phyloP scores from a whole-genome alignment of 176 grass and related monocot genomes.

The Urochloa ruziziensis region DNA sequence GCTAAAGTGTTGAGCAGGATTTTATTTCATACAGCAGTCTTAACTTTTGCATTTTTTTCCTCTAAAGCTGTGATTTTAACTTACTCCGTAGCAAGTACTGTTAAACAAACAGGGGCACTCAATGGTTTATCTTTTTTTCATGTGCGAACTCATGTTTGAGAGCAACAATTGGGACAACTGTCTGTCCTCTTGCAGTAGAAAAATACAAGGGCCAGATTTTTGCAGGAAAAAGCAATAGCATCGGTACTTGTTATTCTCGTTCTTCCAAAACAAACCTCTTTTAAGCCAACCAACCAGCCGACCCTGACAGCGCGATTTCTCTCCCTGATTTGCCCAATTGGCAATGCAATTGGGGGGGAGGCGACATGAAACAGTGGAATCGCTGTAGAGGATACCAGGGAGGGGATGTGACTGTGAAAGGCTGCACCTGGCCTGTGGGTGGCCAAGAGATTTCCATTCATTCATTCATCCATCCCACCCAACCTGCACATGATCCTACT shows the following conservation, averaged over 20 bases:
- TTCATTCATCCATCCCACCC: background rate
- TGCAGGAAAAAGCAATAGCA: background rate
- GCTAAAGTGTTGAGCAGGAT: no score
- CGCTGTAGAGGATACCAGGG: conserved; percentile 18
- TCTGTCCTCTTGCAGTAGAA: background rate
- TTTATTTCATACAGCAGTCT: no score
- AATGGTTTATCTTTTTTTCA: background rate
- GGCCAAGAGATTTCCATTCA: background rate
- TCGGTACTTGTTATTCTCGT: conserved; percentile 5
- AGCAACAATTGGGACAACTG: background rate
- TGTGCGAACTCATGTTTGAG: background rate
- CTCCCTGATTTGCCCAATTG: background rate
- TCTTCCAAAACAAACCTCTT: conserved; percentile 8
- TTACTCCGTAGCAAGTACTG: no score
- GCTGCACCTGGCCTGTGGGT: conserved; percentile 8
- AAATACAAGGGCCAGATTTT: conserved; percentile 3
- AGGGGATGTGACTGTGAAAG: conserved; percentile 5
- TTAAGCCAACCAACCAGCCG: conserved; percentile 4
- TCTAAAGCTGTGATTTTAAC: no score
- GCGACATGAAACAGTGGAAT: background rate
- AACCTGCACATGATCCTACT: conserved; percentile 37
- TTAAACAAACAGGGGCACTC: no score
- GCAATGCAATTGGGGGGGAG: background rate
- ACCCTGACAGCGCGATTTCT: background rate
- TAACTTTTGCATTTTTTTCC: no score